phyloP scores from a whole-genome alignment of 495 filamentous ascomycete species.

The Penicillium canariense region DNA sequence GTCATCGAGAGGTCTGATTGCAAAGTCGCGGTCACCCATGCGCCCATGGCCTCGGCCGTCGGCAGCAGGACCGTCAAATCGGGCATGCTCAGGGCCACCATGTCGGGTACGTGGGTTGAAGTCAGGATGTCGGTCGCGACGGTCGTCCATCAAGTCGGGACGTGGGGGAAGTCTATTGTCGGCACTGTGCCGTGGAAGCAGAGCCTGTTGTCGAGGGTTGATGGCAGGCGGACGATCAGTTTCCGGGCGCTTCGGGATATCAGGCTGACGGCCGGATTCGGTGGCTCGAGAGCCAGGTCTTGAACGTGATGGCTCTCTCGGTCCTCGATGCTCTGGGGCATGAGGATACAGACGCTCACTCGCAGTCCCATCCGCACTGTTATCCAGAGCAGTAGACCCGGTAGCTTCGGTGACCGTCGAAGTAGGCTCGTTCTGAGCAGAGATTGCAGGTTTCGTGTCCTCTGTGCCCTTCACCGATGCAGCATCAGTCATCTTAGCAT shows the following conservation, averaged over 20 bases:
- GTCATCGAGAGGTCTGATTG: conserved; percentile 38
- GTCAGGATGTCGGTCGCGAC: conserved; percentile 38
- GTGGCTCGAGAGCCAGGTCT: conserved; percentile 27
- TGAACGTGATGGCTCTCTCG: conserved; percentile 22
- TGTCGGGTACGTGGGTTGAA: conserved; percentile 38
- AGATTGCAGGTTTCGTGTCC: conserved; percentile 6
- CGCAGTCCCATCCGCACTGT: conserved; percentile 15
- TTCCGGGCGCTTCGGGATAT: conserved; percentile 39
- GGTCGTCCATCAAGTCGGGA: conserved; percentile 39
- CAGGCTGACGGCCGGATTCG: conserved; percentile 30
- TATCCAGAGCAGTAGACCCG: conserved; percentile 16
- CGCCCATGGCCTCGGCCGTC: conserved; percentile 34
- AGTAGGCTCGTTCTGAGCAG: conserved; percentile 6
- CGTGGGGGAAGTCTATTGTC: conserved; percentile 35
- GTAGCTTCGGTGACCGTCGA: conserved; percentile 7
- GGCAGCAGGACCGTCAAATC: conserved; percentile 31
- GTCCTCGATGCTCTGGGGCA: conserved; percentile 12
- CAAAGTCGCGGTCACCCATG: conserved; percentile 33
- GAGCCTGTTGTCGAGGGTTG: conserved; percentile 30
- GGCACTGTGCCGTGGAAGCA: conserved; percentile 33
- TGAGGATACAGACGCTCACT: conserved; percentile 16
- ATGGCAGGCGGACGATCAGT: conserved; percentile 24
- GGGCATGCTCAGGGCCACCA: conserved; percentile 35
- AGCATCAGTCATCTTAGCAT: conserved; percentile 52
- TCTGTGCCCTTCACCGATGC: conserved; percentile 17